Percentiles rank a stretch among this genome's conserved stretches.
These are phyloP conservation scores for Metschnikowia lochheadii DNA, from an alignment of 805 yeast species.

Conservation along the genomic window DNA sequence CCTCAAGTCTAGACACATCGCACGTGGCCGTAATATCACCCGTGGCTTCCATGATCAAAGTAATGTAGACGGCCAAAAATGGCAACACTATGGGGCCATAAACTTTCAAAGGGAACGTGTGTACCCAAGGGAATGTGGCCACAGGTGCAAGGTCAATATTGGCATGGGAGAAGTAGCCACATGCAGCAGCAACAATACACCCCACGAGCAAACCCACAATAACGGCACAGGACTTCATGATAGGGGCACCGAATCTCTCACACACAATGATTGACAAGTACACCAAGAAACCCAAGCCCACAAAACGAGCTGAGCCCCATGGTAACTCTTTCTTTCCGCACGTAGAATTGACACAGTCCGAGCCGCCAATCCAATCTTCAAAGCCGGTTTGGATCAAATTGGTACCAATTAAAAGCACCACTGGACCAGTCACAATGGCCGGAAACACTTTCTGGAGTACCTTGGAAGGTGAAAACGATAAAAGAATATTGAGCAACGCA, in stretches of 20 bases:
- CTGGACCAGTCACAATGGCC: conserved; percentile 90
- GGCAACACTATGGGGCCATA: conserved; percentile 88
- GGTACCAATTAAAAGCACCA: conserved; percentile 79
- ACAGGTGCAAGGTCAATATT: conserved; percentile 69
- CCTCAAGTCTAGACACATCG: conserved; percentile 82
- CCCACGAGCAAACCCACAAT: conserved; percentile 81
- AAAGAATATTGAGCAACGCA: conserved; percentile 64
- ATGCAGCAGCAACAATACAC: conserved; percentile 88
- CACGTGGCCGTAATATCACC: conserved; percentile 94
- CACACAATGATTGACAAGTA: conserved; percentile 66
- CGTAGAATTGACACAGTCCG: conserved; percentile 47
- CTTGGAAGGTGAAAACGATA: conserved; percentile 76
- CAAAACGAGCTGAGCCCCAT: conserved; percentile 84
- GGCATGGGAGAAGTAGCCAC: conserved; percentile 66
- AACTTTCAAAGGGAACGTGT: conserved; percentile 69
- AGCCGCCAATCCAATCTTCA: conserved; percentile 85
- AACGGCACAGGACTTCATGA: conserved; percentile 92
- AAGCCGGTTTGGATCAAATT: conserved; percentile 68
- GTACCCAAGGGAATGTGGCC: conserved; percentile 83
- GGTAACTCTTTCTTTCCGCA: conserved; percentile 30
- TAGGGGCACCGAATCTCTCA: conserved; percentile 90
- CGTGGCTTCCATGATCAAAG: conserved; percentile 86
- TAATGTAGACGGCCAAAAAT: conserved; percentile 75
- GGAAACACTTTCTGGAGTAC: conserved; percentile 74
- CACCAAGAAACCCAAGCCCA: conserved; percentile 86